Base-by-base conservation (phyloP, 2,329 filamentous ascomycete species). In the Fragosphaeria purpurea region DNA sequence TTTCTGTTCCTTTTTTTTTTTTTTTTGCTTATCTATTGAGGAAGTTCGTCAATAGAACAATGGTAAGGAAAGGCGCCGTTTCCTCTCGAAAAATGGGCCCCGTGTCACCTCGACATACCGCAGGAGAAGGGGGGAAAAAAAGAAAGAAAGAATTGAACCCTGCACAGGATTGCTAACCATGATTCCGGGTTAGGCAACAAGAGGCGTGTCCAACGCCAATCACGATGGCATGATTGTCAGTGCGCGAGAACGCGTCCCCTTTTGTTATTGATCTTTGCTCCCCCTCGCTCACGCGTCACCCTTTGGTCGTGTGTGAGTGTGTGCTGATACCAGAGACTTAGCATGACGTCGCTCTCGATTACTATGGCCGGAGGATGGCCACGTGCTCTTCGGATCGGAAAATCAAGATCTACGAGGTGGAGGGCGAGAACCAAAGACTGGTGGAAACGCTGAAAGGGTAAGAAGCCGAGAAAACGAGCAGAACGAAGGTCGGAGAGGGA, bases 141-240 rank as follows among this genome's bases (percentile, higher is more conserved):
- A 22, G 2, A 22, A 22, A 22, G 22, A 22, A 22, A 22, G 22
- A 22, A 22, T 22, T 22, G 22, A 22, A 22, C 22, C 22, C 22
- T 22, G 22, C 22, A 22, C 22, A 22, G 22, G 22, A 22, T 22
- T 22, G 22, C 22, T 22, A 22, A 22, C 22, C 22, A 22, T 22
- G 22, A 22, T 22, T 2, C 22, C 3, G 22, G 22, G 22, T 22
- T 56, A 73, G 69, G 65, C 70, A 57, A 46, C 56, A 50, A 58
- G 85, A 53, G 86, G 90, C 74, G 82, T 88, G 62, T 80, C 85
- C 58, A 89, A 88, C 69, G 86, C 85, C 55, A 85, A 86, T 65
- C 93, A 98, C 75, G 91, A 97, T 85, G 91, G 96, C 68, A 97
- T 97, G 91, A 96, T 98, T 79, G 91, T 97, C 22, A 22, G 22